A percentile compares a stretch with the other conserved stretches of the same genome.
These are phyloP conservation scores for Leptographium procerum DNA, from an alignment of 2,329 filamentous ascomycete genomes.

Conservation along the genomic window DNA sequence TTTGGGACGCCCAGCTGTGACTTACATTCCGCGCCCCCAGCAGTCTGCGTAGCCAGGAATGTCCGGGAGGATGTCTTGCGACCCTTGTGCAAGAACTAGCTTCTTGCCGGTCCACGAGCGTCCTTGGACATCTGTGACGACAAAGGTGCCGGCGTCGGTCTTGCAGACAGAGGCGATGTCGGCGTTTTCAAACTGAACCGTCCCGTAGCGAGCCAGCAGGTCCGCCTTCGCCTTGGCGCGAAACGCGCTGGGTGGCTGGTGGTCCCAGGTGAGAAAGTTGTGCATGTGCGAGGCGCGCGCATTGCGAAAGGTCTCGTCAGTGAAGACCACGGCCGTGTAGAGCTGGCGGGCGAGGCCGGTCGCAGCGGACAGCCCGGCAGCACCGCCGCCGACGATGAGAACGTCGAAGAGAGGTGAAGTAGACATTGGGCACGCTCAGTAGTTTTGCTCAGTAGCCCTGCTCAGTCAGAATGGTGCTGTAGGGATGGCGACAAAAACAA, in stretches of 20 bases:
- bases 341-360: slow-evolving; percentile 39
- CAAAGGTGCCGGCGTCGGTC: slow-evolving; percentile 21
- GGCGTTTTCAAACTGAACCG: slow-evolving; percentile 21
- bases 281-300: slow-evolving; percentile 36
- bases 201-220: slow-evolving; percentile 22
- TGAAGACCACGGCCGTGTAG: slow-evolving; percentile 35
- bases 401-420: no score
- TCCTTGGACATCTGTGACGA: slow-evolving; percentile 28
- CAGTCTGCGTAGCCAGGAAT: slow-evolving; percentile 43
- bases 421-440: no score
- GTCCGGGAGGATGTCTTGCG: slow-evolving; percentile 36
- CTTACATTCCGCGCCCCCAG: slow-evolving; percentile 41
- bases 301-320: slow-evolving; percentile 40
- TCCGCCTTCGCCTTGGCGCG: slow-evolving; percentile 23
- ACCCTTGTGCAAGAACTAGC: slow-evolving; percentile 43
- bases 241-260: slow-evolving; percentile 22
- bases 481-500: no score
- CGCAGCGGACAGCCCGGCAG: no score
- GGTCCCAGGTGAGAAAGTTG: slow-evolving; percentile 28
- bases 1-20: no score
- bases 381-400: no score
- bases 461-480: no score
- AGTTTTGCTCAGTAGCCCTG: no score
- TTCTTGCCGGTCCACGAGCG: slow-evolving; percentile 35
- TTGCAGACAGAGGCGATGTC: slow-evolving; percentile 18